These are phyloP conservation scores for Flagelloscypha sp. DNA, from an alignment of 768 basidiomycete genomes.

Conservation along the genomic window DNA sequence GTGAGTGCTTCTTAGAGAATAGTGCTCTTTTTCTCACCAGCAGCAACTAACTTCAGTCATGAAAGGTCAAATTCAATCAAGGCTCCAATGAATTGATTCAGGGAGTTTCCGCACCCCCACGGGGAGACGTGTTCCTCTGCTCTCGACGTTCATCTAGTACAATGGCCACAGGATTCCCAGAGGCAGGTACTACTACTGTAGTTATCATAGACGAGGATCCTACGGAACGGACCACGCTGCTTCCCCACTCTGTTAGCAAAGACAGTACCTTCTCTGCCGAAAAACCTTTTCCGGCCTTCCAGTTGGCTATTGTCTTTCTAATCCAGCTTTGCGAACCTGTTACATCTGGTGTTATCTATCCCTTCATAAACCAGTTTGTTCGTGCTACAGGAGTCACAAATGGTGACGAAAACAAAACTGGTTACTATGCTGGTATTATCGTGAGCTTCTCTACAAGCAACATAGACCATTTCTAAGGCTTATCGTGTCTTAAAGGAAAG, in stretches of 20 bases:
- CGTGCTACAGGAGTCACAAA: slow-evolving; percentile 26
- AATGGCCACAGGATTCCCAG: too few species aligned
- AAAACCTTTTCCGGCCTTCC: slow-evolving; percentile 23
- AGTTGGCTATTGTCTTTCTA: slow-evolving; percentile 22
- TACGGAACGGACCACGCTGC: too few species aligned
- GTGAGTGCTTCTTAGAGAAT: too few species aligned
- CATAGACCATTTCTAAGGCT: background rate
- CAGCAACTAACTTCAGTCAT: too few species aligned
- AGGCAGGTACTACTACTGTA: too few species aligned
- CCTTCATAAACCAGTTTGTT: slow-evolving; percentile 31
- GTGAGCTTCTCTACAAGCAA: slow-evolving; percentile 15
- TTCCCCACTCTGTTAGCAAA: slow-evolving; percentile 8
- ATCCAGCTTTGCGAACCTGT: slow-evolving; percentile 29
- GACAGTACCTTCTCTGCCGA: background rate
- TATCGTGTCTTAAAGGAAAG: slow-evolving; percentile 15
- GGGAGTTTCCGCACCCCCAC: too few species aligned
- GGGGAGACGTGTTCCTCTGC: too few species aligned
- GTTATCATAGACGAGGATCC: too few species aligned
- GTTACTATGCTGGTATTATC: slow-evolving; percentile 34
- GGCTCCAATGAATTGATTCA: too few species aligned
- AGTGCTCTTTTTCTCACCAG: too few species aligned
- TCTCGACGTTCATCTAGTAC: too few species aligned
- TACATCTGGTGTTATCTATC: slow-evolving; percentile 30
- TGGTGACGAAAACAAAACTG: slow-evolving; percentile 29
- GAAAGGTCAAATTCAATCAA: too few species aligned